Conservation (phyloP, 345 rosid genomes). For the Erodium maritimum region DNA sequence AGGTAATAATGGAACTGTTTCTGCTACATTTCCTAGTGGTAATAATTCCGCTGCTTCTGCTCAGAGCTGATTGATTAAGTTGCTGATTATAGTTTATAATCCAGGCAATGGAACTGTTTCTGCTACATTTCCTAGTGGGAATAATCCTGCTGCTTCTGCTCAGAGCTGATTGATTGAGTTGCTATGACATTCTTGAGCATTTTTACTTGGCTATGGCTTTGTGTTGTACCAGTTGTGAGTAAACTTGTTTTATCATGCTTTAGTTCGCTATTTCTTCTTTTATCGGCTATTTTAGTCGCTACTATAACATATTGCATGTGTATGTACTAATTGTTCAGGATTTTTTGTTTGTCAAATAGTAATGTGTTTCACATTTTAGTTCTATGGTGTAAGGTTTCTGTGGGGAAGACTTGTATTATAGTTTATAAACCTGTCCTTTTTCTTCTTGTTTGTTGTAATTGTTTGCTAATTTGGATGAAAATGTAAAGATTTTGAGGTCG, state of each 20-base stretch:
- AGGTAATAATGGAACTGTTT: slow-evolving; percentile 35
- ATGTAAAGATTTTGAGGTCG: too few relatives aligned
- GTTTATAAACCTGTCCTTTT: too few relatives aligned
- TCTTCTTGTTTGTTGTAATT: too few relatives aligned
- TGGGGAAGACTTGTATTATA: too few relatives aligned
- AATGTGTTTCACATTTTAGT: too few relatives aligned
- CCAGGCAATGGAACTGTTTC: slow-evolving; percentile 42
- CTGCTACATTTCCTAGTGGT: slow-evolving; percentile 31
- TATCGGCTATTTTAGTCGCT: slow-evolving; percentile 3
- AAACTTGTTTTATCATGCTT: slow-evolving; percentile 2
- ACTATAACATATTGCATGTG: slow-evolving; percentile 14
- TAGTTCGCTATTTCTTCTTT: slow-evolving; percentile 2
- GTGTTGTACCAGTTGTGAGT: slow-evolving; percentile 3
- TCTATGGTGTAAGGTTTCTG: too few relatives aligned
- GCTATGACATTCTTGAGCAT: slow-evolving; percentile 4
- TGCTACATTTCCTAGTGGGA: slow-evolving; percentile 32
- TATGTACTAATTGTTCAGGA: slow-evolving; percentile 14
- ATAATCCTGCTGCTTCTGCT: slow-evolving; percentile 72
- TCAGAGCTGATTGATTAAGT: slow-evolving; percentile 37
- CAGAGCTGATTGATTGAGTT: slow-evolving; percentile 37
- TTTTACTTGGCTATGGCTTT: slow-evolving; percentile 6
- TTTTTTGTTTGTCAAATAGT: slow-evolving; percentile 10
- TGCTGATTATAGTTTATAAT: slow-evolving; percentile 9
- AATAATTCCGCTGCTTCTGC: slow-evolving; percentile 76
- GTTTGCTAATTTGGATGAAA: too few relatives aligned